phyloP scores from a whole-genome alignment of 2,329 filamentous ascomycete genomes.

The Microsporum audouinii region DNA sequence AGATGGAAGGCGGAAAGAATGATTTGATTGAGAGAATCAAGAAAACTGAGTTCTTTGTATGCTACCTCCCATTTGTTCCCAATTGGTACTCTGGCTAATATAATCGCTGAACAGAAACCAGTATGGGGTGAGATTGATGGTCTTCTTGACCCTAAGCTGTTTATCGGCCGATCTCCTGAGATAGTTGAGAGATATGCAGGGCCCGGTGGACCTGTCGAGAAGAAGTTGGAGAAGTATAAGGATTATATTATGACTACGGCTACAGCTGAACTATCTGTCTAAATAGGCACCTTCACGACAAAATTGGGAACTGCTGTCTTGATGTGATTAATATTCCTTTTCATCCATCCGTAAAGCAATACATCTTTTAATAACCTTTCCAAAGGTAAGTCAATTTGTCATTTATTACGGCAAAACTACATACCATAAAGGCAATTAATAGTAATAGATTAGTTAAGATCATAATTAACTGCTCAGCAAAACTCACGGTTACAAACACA shows the following conservation, averaged over 20 bases:
- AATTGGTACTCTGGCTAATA: conserved; percentile 1
- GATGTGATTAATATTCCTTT: no score
- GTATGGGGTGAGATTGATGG: conserved; percentile 58
- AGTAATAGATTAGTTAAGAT: not conserved
- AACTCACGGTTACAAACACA: not conserved
- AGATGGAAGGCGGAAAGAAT: conserved; percentile 62
- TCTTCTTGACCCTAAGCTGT: conserved; percentile 53
- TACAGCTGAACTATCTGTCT: conserved; percentile 3
- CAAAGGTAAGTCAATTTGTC: no score
- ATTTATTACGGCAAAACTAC: no score
- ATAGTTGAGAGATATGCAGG: conserved; percentile 41
- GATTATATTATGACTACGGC: not conserved
- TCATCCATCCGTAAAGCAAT: no score
- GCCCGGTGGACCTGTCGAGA: conserved; percentile 10
- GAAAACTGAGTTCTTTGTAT: conserved; percentile 58
- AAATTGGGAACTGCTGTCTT: not conserved
- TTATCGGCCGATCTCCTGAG: conserved; percentile 46
- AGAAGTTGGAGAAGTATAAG: conserved; percentile 11
- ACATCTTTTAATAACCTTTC: no score
- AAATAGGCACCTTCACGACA: not conserved
- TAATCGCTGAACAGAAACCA: conserved; percentile 26
- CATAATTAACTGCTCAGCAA: not conserved
- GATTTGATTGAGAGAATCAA: conserved; percentile 72
- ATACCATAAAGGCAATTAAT: not conserved
- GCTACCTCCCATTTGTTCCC: conserved; percentile 24